phyloP scores from a whole-genome alignment of 2,329 filamentous ascomycete genomes.

The Didymella pinodella region DNA sequence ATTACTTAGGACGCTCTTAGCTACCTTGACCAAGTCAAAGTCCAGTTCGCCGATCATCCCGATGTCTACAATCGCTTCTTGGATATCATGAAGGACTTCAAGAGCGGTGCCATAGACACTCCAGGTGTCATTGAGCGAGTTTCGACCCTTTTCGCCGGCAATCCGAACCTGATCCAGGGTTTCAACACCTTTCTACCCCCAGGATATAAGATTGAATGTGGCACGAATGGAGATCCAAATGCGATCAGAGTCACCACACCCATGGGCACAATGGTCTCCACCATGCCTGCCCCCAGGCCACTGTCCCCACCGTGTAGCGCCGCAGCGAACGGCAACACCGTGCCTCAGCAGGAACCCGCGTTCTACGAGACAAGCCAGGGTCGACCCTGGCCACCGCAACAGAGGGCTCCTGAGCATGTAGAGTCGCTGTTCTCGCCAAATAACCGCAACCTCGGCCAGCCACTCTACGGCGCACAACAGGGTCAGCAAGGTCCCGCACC shows the following conservation, averaged over 20 bases:
- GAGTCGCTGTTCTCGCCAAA: constrained; percentile 55
- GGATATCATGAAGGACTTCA: constrained; percentile 99
- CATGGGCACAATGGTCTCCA: constrained; percentile 94
- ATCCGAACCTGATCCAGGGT: constrained; percentile 93
- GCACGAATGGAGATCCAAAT: constrained; percentile 90
- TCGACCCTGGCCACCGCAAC: constrained; percentile 52
- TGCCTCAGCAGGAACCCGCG: constrained; percentile 53
- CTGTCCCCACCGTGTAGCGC: constrained; percentile 57
- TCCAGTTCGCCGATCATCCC: constrained; percentile 94
- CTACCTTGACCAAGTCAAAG: constrained; percentile 97
- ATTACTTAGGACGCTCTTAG: constrained; percentile 76
- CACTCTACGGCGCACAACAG: constrained; percentile 48
- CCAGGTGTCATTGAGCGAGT: constrained; percentile 97
- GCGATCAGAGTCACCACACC: constrained; percentile 96
- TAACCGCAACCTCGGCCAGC: constrained; percentile 53
- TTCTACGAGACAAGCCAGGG: constrained; percentile 49
- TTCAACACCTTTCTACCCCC: constrained; percentile 98
- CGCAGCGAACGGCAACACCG: constrained; percentile 63
- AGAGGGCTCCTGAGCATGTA: constrained; percentile 44
- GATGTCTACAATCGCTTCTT: constrained; percentile 97
- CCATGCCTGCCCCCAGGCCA: constrained; percentile 69
- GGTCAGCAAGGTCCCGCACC: constrained; percentile 44
- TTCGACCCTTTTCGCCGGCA: constrained; percentile 92
- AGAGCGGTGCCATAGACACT: constrained; percentile 98
- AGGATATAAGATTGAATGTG: constrained; percentile 96